phyloP scores from a whole-genome alignment of 1,284 basidiomycete species.

The Grifola frondosa region DNA sequence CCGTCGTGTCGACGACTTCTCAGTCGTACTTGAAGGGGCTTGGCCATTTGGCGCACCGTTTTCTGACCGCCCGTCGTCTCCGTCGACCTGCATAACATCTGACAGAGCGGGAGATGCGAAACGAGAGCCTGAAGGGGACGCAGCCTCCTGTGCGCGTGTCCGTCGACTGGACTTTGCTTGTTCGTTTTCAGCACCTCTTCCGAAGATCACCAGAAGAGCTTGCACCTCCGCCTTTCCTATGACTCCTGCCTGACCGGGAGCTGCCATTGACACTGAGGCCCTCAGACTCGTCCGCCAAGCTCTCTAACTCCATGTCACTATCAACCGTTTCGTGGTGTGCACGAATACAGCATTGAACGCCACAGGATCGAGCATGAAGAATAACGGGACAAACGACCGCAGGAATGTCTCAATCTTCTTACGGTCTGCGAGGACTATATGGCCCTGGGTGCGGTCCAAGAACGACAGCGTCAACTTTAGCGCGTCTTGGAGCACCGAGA shows the following conservation, averaged over 20 bases:
- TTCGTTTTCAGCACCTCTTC: conserved; percentile 77
- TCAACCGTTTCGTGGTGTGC: conserved; percentile 41
- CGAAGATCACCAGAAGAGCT: conserved; percentile 61
- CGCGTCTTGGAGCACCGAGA: conserved; percentile 79
- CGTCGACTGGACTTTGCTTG: conserved; percentile 70
- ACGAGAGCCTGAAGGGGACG: conserved; percentile 42
- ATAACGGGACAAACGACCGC: conserved; percentile 74
- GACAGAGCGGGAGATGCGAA: conserved; percentile 54
- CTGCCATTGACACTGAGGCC: conserved; percentile 39
- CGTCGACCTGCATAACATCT: conserved; percentile 43
- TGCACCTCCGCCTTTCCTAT: conserved; percentile 38
- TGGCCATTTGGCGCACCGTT: conserved; percentile 6
- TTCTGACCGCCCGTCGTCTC: conserved; percentile 18
- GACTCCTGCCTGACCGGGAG: conserved; percentile 38
- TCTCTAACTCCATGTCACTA: conserved; percentile 51
- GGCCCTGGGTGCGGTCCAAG: conserved; percentile 82
- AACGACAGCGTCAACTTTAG: conserved; percentile 90
- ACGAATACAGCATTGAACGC: conserved; percentile 71
- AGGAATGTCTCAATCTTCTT: conserved; percentile 85
- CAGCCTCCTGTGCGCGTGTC: conserved; percentile 50
- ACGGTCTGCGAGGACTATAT: conserved; percentile 72
- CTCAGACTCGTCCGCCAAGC: conserved; percentile 49
- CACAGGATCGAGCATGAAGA: conserved; percentile 71
- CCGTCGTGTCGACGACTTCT: conserved; percentile 37
- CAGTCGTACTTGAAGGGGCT: conserved; percentile 10